phyloP scores from a whole-genome alignment of 2,329 filamentous ascomycete genomes.

The Cladosporium sp. region DNA sequence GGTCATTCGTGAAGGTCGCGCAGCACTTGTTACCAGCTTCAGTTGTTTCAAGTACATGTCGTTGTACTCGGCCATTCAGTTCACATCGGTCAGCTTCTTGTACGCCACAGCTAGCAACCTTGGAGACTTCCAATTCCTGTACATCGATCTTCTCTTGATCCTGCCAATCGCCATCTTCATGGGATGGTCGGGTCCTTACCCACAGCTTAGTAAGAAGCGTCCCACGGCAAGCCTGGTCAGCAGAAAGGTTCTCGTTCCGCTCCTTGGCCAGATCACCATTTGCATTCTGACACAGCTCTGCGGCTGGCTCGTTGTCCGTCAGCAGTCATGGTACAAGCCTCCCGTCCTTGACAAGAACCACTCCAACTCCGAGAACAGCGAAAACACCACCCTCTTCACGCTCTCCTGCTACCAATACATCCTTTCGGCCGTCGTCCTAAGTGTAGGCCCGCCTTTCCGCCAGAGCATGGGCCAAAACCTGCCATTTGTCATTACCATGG shows the following conservation, averaged over 20 bases:
- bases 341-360: conserved; percentile 76
- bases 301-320: conserved; percentile 72
- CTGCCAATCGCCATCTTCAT: conserved; percentile 97
- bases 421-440: conserved; percentile 82
- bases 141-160: conserved; percentile 90
- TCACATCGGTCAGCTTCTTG: conserved; percentile 93
- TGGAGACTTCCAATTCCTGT: conserved; percentile 97
- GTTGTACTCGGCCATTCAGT: conserved; percentile 98
- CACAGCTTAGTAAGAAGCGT: conserved; percentile 74
- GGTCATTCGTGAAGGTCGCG: conserved; percentile 89
- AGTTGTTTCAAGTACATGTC: conserved; percentile 99
- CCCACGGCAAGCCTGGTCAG: conserved; percentile 92
- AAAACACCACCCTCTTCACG: conserved; percentile 90
- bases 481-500: conserved; percentile 80
- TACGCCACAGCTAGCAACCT: conserved; percentile 93
- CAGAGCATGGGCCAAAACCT: conserved; percentile 78
- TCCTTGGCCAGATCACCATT: conserved; percentile 84
- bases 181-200: conserved; percentile 91
- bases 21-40: conserved; percentile 95
- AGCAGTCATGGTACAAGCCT: conserved; percentile 83
- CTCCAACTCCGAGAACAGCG: conserved; percentile 84
- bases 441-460: conserved; percentile 87
- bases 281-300: conserved; percentile 76
- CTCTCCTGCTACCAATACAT: conserved; percentile 95
- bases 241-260: conserved; percentile 83